Evolutionary conservation across 495 filamentous ascomycete species (phyloP), one percentile per base, ranked within the genome.

Genomic region (Pyrenopolyporus hunteri): DNA sequence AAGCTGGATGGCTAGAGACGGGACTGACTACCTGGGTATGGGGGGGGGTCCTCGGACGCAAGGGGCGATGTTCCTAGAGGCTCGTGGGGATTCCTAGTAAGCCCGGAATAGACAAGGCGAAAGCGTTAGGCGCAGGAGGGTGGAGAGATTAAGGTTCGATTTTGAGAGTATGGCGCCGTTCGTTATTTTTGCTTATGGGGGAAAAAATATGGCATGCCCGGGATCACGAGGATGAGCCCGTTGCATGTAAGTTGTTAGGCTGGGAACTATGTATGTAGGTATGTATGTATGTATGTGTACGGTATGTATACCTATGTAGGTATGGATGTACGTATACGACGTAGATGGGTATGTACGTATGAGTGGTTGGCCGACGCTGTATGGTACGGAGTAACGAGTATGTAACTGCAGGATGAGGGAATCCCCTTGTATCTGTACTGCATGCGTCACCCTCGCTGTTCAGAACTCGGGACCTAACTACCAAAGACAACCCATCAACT

Each of bases 41-140:
- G 46, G 35, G 19, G 10, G 13, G 35, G 19, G 10, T 9, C n/a
- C 51, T 42, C 31, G 57, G 57, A 61, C 29, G 57, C 46, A 60
- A 66, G 57, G 62, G 63, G 37, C 46, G 40, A 61, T 37, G 31
- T 66, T 61, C 57, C 51, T 60, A 60, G 63, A 66, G 63, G 63
- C 51, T 66, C 42, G 57, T 40, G 62, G 54, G 45, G 50, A 33
- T 39, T 42, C 33, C 44, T 56, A 39, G 29, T 37, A 61, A 56
- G 33, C 22, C 51, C 52, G 46, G 43, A 49, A 13, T 19, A 45
- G 39, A 52, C 31, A 49, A 40, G 19, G 23, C 35, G 44, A 37
- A 35, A 14, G 20, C 25, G 56, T 60, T 65, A 57, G 40, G 47
- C 10, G 58, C 19, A 31, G 53, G 35, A 57, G 39, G 52, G 58